Evolutionary conservation across 768 basidiomycete genomes (phyloP), one percentile per base, ranked within the genome.

Genomic region (Termitomyces sp.): DNA sequence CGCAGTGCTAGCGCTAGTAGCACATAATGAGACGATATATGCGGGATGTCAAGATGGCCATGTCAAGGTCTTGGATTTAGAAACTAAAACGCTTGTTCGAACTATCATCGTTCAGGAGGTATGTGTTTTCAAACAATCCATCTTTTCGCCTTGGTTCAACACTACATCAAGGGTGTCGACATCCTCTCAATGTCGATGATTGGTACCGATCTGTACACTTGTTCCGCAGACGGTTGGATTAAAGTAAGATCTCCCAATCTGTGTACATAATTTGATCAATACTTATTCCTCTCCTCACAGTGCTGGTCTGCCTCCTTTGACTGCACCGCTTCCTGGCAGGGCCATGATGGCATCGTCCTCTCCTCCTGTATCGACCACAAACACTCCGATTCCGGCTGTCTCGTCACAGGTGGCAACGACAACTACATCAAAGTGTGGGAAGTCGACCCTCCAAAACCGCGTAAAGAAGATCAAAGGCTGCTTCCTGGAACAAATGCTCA

Each of bases 31-130:
- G 20, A 90, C 92, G 1, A 78, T 98, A 22, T 97, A 88, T 65
- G 96, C 92, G 7, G 96, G 94, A 0, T 90, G 94, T 64, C 96
- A 98, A 71, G 94, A 93, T 61, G 96, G 96, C 3, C 87, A 90
- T 63, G 91, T 98, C 64, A 88, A 89, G 61, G 87, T 98, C 5
- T 84, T 92, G 73, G 95, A 98, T 69, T 72, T 97, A 8, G 94
- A 95, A 68, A 96, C 94, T 0, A 87, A 85, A 62, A 92, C 93
- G 0, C 75, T 91, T 38, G 86, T 98, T 28, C 77, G 96, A 51
- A 92, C 87, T 0, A 88, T 98, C 56, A 87, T 94, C 18, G 87
- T 91, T 1, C 86, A 92, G 62, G 90, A 94, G 75, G 90, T 89
- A 48, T 16, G 75, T 54, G 16, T 20, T 26, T 32, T 54, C 45